Percentiles rank a stretch among this genome's conserved stretches.
Conservation (phyloP, 768 basidiomycete genomes). For the Pleurotus tuber-regium region DNA sequence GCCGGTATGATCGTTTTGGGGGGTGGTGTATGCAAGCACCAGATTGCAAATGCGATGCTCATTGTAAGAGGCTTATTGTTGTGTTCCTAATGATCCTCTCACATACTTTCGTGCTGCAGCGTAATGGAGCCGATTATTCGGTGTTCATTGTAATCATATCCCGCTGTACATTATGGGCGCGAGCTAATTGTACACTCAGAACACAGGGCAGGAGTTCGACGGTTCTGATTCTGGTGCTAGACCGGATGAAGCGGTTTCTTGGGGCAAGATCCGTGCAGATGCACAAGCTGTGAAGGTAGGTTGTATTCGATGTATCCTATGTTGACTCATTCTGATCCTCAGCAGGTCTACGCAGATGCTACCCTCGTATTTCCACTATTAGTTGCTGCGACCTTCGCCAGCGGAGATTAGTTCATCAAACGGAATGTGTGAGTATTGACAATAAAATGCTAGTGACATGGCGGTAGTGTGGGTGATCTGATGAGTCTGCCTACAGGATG, state of each 20-base stretch:
- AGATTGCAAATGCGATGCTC: constrained; percentile 99
- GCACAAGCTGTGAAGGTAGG: constrained; percentile 79
- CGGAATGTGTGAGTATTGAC: too few species aligned
- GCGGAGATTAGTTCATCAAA: constrained; percentile 26
- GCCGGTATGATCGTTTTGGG: constrained; percentile 99
- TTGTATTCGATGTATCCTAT: constrained; percentile 20
- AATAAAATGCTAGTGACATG: too few species aligned
- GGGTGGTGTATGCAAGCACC: constrained; percentile 98
- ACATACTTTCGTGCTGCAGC: constrained; percentile 40
- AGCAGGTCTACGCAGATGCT: constrained; percentile 88
- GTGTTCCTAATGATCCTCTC: not conserved
- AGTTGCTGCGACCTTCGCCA: constrained; percentile 92
- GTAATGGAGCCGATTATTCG: constrained; percentile 96
- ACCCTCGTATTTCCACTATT: constrained; percentile 94
- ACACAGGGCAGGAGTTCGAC: constrained; percentile 99
- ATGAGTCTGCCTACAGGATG: too few species aligned
- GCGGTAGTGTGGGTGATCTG: too few species aligned
- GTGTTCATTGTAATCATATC: constrained; percentile 76
- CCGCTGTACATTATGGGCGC: not conserved
- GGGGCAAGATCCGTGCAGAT: constrained; percentile 95
- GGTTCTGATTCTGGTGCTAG: constrained; percentile 96
- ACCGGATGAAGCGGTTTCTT: constrained; percentile 96
- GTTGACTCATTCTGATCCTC: constrained; percentile 5
- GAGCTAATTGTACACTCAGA: constrained; percentile 43
- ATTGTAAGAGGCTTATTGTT: constrained; percentile 63